These are phyloP conservation scores for Phalaenopsis hybrid DNA, from an alignment of 116 monocot genomes.

Conservation along the genomic window DNA sequence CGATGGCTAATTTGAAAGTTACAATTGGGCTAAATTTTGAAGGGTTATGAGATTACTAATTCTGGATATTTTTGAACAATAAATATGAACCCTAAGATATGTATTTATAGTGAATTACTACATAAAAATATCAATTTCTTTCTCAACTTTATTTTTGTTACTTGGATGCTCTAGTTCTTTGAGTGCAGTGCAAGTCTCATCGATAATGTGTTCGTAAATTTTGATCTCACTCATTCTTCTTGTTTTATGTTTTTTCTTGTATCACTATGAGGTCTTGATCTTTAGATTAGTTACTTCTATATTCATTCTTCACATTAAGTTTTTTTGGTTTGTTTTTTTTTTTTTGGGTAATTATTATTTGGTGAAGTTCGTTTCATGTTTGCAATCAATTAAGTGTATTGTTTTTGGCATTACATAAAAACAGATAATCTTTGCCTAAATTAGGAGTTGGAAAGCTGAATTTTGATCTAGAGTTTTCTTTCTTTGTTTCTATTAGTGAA, in stretches of 20 bases:
- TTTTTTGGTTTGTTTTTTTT: no score
- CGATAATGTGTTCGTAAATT: no score
- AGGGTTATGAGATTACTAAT: background rate
- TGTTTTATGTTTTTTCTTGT: background rate
- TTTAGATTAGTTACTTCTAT: no score
- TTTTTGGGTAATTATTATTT: no score
- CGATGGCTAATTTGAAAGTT: background rate
- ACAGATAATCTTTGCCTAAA: background rate
- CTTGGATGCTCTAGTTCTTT: no score
- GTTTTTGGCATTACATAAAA: background rate
- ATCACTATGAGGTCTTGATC: background rate
- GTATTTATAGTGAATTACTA: background rate
- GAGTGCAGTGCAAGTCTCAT: no score
- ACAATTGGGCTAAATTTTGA: background rate
- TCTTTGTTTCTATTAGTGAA: background rate
- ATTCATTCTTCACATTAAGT: no score
- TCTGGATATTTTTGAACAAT: background rate
- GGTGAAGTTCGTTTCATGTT: no score
- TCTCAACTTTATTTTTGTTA: background rate
- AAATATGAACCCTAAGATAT: background rate
- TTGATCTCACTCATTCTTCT: no score
- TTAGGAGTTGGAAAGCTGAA: background rate
- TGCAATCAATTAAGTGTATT: background rate
- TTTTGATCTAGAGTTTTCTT: background rate
- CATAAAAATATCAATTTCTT: background rate